Percentiles rank a stretch among this genome's conserved stretches.
These are phyloP conservation scores for Talaromyces albobiverticillius DNA, from an alignment of 2,329 filamentous ascomycete species.

Conservation along the genomic window DNA sequence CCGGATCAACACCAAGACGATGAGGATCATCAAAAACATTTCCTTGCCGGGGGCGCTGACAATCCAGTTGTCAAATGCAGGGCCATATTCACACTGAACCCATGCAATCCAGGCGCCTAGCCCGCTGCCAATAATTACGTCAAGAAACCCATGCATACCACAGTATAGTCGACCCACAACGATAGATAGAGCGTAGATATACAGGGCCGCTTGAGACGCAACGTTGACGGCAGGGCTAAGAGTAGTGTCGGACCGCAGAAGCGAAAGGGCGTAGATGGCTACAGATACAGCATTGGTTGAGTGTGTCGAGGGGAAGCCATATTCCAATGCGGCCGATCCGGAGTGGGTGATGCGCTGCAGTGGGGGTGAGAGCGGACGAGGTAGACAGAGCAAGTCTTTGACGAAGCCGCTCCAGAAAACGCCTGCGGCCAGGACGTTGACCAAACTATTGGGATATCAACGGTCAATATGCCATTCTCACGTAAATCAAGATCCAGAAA, in stretches of 20 bases:
- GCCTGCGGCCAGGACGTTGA: slow-evolving; percentile 73
- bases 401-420: slow-evolving; percentile 89
- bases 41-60: slow-evolving; percentile 63
- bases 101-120: slow-evolving; percentile 67
- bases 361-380: slow-evolving; percentile 85
- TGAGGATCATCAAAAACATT: slow-evolving; percentile 60
- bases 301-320: slow-evolving; percentile 95
- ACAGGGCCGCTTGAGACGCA: slow-evolving; percentile 66
- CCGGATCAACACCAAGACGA: slow-evolving; percentile 73
- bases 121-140: slow-evolving; percentile 76
- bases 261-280: slow-evolving; percentile 75
- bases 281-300: slow-evolving; percentile 96
- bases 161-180: slow-evolving; percentile 90
- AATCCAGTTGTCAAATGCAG: slow-evolving; percentile 68
- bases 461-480: neutral
- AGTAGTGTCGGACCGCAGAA: slow-evolving; percentile 64
- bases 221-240: slow-evolving; percentile 59
- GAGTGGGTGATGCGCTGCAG: slow-evolving; percentile 97
- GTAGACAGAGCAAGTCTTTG: slow-evolving; percentile 91
- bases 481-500: slow-evolving; percentile 20
- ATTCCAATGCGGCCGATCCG: slow-evolving; percentile 88
- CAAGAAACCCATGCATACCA: slow-evolving; percentile 96
- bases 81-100: slow-evolving; percentile 54
- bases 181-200: slow-evolving; percentile 86
- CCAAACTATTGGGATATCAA: slow-evolving; percentile 33